A percentile compares a stretch with the other conserved stretches of the same genome.
Evolutionary conservation across 768 basidiomycete species (phyloP).

Genomic region (Mycena leptocephala): DNA sequence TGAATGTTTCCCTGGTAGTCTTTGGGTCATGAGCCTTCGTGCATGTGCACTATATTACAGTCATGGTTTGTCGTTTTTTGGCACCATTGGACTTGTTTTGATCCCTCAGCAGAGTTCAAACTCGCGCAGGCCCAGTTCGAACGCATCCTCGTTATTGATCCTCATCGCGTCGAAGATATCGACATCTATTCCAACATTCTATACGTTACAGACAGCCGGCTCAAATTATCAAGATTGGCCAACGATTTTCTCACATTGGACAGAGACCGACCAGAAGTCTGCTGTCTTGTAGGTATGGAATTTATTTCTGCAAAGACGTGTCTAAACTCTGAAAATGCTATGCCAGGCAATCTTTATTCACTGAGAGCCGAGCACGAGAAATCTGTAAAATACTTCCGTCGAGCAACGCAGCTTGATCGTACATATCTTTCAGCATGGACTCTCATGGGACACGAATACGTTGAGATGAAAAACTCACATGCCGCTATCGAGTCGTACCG

Average conservation of each 20-base stretch:
- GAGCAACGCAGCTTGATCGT: constrained; percentile 95
- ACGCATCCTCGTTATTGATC: constrained; percentile 84
- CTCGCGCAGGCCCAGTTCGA: constrained; percentile 91
- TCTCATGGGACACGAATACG: constrained; percentile 98
- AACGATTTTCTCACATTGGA: constrained; percentile 93
- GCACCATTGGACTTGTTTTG: constrained; percentile 14
- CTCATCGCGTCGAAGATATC: constrained; percentile 93
- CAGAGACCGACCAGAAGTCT: constrained; percentile 95
- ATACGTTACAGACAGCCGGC: constrained; percentile 92
- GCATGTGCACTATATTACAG: constrained; percentile 93
- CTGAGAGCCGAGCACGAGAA: constrained; percentile 95
- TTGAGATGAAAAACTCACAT: constrained; percentile 99
- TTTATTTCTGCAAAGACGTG: background rate
- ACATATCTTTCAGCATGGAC: constrained; percentile 99
- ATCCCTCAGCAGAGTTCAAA: constrained; percentile 78
- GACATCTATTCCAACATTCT: constrained; percentile 98
- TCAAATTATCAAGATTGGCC: constrained; percentile 92
- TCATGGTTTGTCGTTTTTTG: constrained; percentile 73
- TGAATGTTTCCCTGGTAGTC: constrained; percentile 85
- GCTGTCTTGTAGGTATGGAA: constrained; percentile 92
- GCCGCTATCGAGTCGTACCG: constrained; percentile 99
- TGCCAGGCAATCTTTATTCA: constrained; percentile 96
- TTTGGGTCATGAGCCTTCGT: constrained; percentile 89
- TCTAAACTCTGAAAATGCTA: constrained; percentile 3
- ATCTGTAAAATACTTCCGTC: constrained; percentile 94